These are phyloP conservation scores for Leishmania martiniquensis DNA, from an alignment of 208 protist species.

Conservation along the genomic window DNA sequence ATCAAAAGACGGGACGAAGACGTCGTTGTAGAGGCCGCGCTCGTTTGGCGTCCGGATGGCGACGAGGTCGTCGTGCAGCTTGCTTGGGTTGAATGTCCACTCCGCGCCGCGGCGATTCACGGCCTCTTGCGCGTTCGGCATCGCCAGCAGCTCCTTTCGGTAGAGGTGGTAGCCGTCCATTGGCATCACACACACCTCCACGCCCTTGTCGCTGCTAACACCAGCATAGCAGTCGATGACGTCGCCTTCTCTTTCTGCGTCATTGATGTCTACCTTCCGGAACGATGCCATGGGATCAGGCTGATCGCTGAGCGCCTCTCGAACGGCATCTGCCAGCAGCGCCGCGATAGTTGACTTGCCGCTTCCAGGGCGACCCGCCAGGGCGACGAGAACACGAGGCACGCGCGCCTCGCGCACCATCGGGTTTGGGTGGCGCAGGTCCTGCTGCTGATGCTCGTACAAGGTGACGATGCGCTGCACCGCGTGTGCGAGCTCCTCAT, in stretches of 20 bases:
- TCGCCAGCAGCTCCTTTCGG: conserved; percentile 42
- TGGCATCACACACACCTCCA: conserved; percentile 64
- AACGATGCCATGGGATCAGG: conserved; percentile 17
- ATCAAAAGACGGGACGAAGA: conserved; percentile 78
- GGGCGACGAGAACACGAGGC: conserved; percentile 63
- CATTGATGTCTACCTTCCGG: conserved; percentile 11
- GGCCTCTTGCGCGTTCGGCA: conserved; percentile 65
- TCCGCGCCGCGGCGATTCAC: conserved; percentile 67
- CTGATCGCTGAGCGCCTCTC: conserved; percentile 21
- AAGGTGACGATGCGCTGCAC: conserved; percentile 26
- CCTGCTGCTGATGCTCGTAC: conserved; percentile 25
- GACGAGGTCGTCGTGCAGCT: conserved; percentile 57
- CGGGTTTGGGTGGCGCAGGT: conserved; percentile 24
- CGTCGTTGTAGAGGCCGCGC: conserved; percentile 47
- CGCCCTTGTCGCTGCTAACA: conserved; percentile 8
- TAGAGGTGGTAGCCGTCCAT: conserved; percentile 89
- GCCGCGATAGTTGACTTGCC: conserved; percentile 69
- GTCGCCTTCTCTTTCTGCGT: conserved; percentile 14
- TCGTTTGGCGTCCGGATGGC: conserved; percentile 33
- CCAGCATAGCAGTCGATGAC: not conserved
- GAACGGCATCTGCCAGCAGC: conserved; percentile 47
- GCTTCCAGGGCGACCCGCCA: conserved; percentile 75
- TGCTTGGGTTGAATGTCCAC: conserved; percentile 80
- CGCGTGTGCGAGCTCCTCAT: conserved; percentile 15
- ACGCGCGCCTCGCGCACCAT: conserved; percentile 23